Conservation (phyloP, 805 yeast genomes). For the Nakazawaea populi region DNA sequence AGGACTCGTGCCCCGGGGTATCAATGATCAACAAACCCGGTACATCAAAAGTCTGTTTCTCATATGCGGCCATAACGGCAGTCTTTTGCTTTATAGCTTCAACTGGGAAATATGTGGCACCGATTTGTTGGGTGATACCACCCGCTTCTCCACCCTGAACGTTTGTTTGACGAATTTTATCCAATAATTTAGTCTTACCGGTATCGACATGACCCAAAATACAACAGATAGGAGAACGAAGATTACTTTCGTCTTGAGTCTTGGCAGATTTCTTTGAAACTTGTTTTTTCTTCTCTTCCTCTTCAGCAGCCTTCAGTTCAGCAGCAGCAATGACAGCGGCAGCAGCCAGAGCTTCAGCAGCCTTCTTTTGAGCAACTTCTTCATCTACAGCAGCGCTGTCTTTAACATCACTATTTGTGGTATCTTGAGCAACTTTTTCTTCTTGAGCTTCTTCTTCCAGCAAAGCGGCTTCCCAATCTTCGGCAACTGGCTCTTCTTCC, state of each 20-base stretch:
- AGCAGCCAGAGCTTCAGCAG: slow-evolving; percentile 20
- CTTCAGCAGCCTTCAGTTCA: slow-evolving; percentile 12
- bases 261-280: slow-evolving; percentile 23
- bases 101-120: slow-evolving; percentile 99
- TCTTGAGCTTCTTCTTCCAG: slow-evolving; percentile 24
- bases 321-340: slow-evolving; percentile 18
- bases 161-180: slow-evolving; percentile 96
- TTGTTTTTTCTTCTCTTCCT: slow-evolving; percentile 14
- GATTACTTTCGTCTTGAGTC: slow-evolving; percentile 41
- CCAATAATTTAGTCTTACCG: slow-evolving; percentile 96
- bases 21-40: slow-evolving; percentile 97
- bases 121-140: slow-evolving; percentile 99
- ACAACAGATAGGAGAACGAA: slow-evolving; percentile 99
- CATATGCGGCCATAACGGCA: slow-evolving; percentile 81
- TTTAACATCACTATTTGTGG: slow-evolving; percentile 16
- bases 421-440: slow-evolving; percentile 23
- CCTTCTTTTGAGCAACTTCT: slow-evolving; percentile 23
- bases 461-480: slow-evolving; percentile 43
- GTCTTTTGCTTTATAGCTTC: slow-evolving; percentile 90
- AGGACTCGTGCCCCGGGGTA: slow-evolving; percentile 99
- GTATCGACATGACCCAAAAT: slow-evolving; percentile 99
- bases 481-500: slow-evolving; percentile 51
- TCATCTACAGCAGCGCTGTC: slow-evolving; percentile 20
- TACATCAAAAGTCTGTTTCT: slow-evolving; percentile 82
- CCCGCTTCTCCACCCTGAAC: slow-evolving; percentile 99